Conservation (phyloP, 306 rosid genomes). For the Lotus japonicus region DNA sequence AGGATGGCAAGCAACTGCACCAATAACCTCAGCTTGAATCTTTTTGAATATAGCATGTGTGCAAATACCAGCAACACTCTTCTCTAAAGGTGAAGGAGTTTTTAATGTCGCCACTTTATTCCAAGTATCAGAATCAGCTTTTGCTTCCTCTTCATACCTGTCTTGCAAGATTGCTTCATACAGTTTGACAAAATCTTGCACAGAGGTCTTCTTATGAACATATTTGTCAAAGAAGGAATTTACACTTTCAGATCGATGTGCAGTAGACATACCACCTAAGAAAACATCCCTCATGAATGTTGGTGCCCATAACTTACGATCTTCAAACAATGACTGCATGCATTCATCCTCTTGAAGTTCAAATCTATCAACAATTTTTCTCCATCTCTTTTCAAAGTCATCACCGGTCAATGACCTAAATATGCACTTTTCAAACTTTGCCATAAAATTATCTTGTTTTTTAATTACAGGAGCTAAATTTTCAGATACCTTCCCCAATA, state of each 20-base stretch:
- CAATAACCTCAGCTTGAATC: slow-evolving; percentile 91
- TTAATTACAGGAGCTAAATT: slow-evolving; percentile 69
- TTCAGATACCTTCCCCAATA: slow-evolving; percentile 82
- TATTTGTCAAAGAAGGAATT: slow-evolving; percentile 88
- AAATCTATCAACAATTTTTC: slow-evolving; percentile 61
- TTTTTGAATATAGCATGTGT: slow-evolving; percentile 83
- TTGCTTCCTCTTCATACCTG: slow-evolving; percentile 98
- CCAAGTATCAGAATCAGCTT: slow-evolving; percentile 94
- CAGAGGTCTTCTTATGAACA: slow-evolving; percentile 86
- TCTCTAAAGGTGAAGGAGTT: slow-evolving; percentile 96
- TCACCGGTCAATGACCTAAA: slow-evolving; percentile 71
- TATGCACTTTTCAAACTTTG: slow-evolving; percentile 80
- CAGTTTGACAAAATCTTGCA: slow-evolving; percentile 80
- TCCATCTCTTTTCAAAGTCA: slow-evolving; percentile 91
- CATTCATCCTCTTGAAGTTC: slow-evolving; percentile 81
- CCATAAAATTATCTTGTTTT: slow-evolving; percentile 68
- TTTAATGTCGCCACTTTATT: slow-evolving; percentile 63
- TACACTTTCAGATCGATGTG: slow-evolving; percentile 87
- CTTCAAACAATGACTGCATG: slow-evolving; percentile 69
- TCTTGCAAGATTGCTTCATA: slow-evolving; percentile 84
- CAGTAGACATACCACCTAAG: slow-evolving; percentile 85
- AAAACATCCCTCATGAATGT: slow-evolving; percentile 66
- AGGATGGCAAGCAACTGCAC: slow-evolving; percentile 95
- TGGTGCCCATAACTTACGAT: slow-evolving; percentile 80
- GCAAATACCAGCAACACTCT: slow-evolving; percentile 72